Percentiles rank a stretch among this genome's conserved stretches.
Evolutionary conservation across 345 rosid species (phyloP).

Genomic region (Populus simonii): DNA sequence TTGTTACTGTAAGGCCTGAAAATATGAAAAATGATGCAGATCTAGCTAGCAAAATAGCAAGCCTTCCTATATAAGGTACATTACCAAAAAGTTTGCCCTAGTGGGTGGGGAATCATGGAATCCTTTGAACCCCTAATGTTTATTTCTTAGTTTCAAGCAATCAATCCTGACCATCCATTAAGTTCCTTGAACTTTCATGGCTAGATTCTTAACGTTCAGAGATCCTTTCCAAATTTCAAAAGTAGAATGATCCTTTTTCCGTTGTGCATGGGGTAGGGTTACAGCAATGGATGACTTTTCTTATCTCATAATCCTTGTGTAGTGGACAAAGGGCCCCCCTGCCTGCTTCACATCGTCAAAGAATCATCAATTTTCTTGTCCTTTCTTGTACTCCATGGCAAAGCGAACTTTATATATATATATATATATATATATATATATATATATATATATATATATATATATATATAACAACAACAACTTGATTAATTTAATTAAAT

Average conservation of each 20-base stretch:
- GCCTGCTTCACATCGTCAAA: neutral
- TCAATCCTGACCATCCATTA: neutral
- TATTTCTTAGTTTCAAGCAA: neutral
- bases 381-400: neutral
- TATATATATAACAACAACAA: too few species aligned
- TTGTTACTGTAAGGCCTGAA: conserved; percentile 8
- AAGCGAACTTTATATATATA: too few species aligned
- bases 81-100: neutral
- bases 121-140: neutral
- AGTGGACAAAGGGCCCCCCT: neutral
- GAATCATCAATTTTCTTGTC: neutral
- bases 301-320: neutral
- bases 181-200: neutral
- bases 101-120: neutral
- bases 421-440: too few species aligned
- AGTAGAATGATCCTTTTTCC: neutral
- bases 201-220: neutral
- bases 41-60: neutral
- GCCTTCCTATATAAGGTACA: neutral
- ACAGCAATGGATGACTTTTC: neutral
- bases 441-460: too few species aligned
- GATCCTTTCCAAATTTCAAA: neutral
- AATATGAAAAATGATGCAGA: neutral
- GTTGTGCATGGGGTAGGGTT: neutral
- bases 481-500: too few species aligned